phyloP scores from a whole-genome alignment of 106 monocot species.

The Xerophyta viscosa region DNA sequence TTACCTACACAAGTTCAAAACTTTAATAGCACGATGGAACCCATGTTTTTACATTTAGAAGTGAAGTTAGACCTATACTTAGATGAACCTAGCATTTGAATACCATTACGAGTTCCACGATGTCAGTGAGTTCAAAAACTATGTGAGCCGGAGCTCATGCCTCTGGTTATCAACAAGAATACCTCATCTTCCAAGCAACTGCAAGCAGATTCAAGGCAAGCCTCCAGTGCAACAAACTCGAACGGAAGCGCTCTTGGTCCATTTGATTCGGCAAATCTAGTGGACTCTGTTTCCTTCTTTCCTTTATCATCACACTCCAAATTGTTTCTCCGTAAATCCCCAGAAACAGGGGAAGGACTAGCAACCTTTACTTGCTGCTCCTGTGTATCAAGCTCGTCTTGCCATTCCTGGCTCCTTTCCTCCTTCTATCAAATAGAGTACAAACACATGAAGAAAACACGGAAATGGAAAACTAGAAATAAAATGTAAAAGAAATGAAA shows the following conservation, averaged over 20 bases:
- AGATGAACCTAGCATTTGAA: too few relatives aligned
- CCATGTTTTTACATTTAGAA: too few relatives aligned
- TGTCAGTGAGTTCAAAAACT: too few relatives aligned
- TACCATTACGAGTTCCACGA: too few relatives aligned
- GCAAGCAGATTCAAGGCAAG: constrained; percentile 65
- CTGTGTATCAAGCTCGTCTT: constrained; percentile 4
- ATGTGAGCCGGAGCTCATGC: too few relatives aligned
- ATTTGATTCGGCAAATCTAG: neutral
- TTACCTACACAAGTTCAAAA: too few relatives aligned
- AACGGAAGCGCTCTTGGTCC: constrained; percentile 36
- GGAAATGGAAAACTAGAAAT: neutral
- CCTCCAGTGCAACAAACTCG: constrained; percentile 66
- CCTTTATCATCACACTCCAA: neutral
- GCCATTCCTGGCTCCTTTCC: constrained; percentile 4
- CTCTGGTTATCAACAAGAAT: neutral
- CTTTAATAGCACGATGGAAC: too few relatives aligned
- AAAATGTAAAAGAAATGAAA: too few relatives aligned
- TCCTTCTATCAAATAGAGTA: constrained; percentile 3
- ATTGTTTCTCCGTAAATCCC: too few relatives aligned
- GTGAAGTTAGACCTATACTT: too few relatives aligned
- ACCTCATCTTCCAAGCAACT: constrained; percentile 71
- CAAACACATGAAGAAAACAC: neutral
- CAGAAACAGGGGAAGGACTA: neutral
- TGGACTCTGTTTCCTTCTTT: constrained; percentile 2
- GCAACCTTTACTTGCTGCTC: constrained; percentile 1